Conservation (phyloP, 805 yeast genomes). For the Maudiozyma bulderi region DNA sequence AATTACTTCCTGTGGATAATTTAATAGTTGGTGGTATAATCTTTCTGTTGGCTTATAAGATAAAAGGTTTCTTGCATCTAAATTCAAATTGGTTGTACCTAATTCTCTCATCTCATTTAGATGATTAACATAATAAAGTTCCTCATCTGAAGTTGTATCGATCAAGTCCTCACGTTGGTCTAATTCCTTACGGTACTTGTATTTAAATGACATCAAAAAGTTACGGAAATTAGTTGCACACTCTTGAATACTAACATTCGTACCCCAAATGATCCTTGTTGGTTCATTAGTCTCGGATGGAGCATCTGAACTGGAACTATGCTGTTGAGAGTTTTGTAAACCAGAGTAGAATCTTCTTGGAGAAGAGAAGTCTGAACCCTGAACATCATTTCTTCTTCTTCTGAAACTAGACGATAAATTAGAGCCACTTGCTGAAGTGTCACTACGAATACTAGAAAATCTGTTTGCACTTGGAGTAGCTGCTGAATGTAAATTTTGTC, state of each 20-base stretch:
- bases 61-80: slow-evolving; percentile 73
- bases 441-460: slow-evolving; percentile 37
- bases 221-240: slow-evolving; percentile 70
- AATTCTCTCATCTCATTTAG: slow-evolving; percentile 65
- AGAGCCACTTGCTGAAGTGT: slow-evolving; percentile 31
- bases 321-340: slow-evolving; percentile 10
- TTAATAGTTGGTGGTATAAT: slow-evolving; percentile 74
- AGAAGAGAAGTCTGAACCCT: slow-evolving; percentile 62
- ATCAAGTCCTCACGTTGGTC: slow-evolving; percentile 30
- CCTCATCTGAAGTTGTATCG: slow-evolving; percentile 52
- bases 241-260: slow-evolving; percentile 88
- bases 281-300: slow-evolving; percentile 52
- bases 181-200: slow-evolving; percentile 53
- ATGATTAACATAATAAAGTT: slow-evolving; percentile 61
- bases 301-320: slow-evolving; percentile 18
- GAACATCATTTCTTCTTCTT: slow-evolving; percentile 70
- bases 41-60: slow-evolving; percentile 69
- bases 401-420: slow-evolving; percentile 35
- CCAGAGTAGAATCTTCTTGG: slow-evolving; percentile 48
- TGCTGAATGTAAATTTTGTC: slow-evolving; percentile 7
- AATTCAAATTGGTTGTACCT: slow-evolving; percentile 72
- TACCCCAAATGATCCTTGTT: slow-evolving; percentile 94
- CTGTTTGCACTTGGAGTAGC: slow-evolving; percentile 25
- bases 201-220: slow-evolving; percentile 75
- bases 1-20: slow-evolving; percentile 92